Percentiles rank a stretch among this genome's conserved stretches.
These are phyloP conservation scores for Rhodotorula mucilaginosa DNA, from an alignment of 1,284 basidiomycete species.

Conservation along the genomic window DNA sequence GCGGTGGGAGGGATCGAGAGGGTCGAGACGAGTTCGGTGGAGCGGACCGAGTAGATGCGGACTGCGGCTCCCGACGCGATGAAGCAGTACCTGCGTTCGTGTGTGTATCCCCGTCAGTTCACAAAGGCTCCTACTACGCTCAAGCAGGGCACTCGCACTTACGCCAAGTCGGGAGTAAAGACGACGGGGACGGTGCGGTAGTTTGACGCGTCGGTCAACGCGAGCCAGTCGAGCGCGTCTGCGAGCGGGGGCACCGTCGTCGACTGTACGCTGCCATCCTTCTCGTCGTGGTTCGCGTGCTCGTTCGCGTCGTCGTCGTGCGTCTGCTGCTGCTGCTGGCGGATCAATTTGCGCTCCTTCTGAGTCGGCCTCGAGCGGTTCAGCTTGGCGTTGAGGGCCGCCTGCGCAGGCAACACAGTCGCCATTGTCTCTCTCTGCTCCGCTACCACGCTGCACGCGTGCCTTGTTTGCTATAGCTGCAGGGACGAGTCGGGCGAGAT, in stretches of 20 bases:
- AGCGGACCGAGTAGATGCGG: conserved; percentile 73
- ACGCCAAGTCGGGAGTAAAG: conserved; percentile 28
- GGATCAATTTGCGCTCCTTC: conserved; percentile 17
- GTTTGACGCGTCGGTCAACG: conserved; percentile 9
- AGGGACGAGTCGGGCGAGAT: not conserved
- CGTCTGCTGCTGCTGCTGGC: not conserved
- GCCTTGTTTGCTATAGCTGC: too few species aligned
- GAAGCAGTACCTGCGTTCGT: conserved; percentile 74
- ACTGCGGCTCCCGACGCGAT: conserved; percentile 71
- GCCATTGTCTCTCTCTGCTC: not conserved
- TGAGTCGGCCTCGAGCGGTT: conserved; percentile 8
- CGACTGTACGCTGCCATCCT: not conserved
- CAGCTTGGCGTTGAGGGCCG: conserved; percentile 5
- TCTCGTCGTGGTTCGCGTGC: too few species aligned
- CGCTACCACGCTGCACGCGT: not conserved
- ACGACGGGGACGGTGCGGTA: conserved; percentile 20
- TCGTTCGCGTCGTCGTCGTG: not conserved
- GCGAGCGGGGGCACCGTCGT: not conserved
- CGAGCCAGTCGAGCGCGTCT: conserved; percentile 16
- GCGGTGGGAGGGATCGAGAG: conserved; percentile 55
- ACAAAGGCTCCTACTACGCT: not conserved
- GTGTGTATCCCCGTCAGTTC: not conserved
- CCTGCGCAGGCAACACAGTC: not conserved
- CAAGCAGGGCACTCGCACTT: not conserved
- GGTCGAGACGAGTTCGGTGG: conserved; percentile 77